Evolutionary conservation across 371 early-diverging fungal genomes (phyloP).

Genomic region (Lichtheimia ornata): DNA sequence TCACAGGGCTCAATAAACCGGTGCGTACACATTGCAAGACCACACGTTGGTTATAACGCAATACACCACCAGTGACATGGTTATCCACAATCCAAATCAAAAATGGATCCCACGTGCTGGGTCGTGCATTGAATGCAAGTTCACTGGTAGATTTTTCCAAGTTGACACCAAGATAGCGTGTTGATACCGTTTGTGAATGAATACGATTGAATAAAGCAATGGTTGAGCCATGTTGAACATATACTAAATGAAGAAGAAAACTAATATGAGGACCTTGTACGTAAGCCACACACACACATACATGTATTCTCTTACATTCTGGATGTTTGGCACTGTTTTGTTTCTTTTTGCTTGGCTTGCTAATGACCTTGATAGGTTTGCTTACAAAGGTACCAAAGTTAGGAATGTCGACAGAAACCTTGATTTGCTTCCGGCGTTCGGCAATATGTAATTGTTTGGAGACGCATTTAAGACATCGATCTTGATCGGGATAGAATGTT

Average conservation of each 20-base stretch:
- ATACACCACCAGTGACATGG: conserved; percentile 60
- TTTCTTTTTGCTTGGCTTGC: conserved; percentile 79
- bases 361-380: conserved; percentile 75
- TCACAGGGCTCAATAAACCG: conserved; percentile 73
- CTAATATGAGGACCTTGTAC: not conserved
- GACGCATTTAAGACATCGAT: conserved; percentile 49
- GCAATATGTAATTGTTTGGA: conserved; percentile 79
- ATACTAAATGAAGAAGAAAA: conserved; percentile 26
- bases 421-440: conserved; percentile 70
- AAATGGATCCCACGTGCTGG: conserved; percentile 79
- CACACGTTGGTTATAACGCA: conserved; percentile 75
- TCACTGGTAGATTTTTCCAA: conserved; percentile 25
- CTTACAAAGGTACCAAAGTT: conserved; percentile 67
- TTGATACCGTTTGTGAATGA: conserved; percentile 78
- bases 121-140: conserved; percentile 22
- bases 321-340: conserved; percentile 74
- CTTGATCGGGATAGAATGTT: not conserved
- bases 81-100: conserved; percentile 79
- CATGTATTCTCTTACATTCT: conserved; percentile 38
- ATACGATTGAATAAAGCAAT: conserved; percentile 81
- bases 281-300: not conserved
- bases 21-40: conserved; percentile 76
- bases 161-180: conserved; percentile 72
- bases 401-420: conserved; percentile 64
- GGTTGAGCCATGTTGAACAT: conserved; percentile 75